Percentiles rank a stretch among this genome's conserved stretches.
Evolutionary conservation across 805 yeast species (phyloP).

Genomic region (Candida easanensis): DNA sequence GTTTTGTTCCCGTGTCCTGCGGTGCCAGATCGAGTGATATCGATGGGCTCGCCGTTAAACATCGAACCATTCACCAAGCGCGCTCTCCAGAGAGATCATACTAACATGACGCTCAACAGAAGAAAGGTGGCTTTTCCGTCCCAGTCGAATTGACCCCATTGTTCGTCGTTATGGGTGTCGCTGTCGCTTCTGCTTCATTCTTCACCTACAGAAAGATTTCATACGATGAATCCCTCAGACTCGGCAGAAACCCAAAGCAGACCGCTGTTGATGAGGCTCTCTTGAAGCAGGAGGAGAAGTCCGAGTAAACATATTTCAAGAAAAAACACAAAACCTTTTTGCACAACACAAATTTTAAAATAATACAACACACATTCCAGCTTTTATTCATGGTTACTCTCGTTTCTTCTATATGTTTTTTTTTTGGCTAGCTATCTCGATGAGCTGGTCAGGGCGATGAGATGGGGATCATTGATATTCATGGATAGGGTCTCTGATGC

Average conservation of each 20-base stretch:
- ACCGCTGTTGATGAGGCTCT: constrained; percentile 18
- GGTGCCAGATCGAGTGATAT: neutral
- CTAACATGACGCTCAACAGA: constrained; percentile 27
- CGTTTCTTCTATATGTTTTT: too few species aligned
- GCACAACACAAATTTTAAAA: neutral
- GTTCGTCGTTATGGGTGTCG: constrained; percentile 55
- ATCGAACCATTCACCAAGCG: neutral
- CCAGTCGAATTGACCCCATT: constrained; percentile 61
- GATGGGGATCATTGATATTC: too few species aligned
- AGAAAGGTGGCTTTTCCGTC: constrained; percentile 36
- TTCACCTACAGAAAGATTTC: constrained; percentile 51
- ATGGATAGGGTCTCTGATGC: neutral
- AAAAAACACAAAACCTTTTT: neutral
- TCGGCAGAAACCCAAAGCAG: constrained; percentile 46
- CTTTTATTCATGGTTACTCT: too few species aligned
- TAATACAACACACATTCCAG: neutral
- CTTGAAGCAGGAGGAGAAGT: constrained; percentile 12
- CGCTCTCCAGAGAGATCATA: constrained; percentile 3
- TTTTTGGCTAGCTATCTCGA: too few species aligned
- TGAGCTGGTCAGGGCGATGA: too few species aligned
- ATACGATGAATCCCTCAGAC: constrained; percentile 47
- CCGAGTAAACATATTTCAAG: neutral
- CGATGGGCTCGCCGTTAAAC: neutral
- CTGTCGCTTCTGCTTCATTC: constrained; percentile 46
- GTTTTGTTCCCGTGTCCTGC: neutral